Base-by-base conservation (phyloP, 345 rosid species). In the Durio zibethinus region DNA sequence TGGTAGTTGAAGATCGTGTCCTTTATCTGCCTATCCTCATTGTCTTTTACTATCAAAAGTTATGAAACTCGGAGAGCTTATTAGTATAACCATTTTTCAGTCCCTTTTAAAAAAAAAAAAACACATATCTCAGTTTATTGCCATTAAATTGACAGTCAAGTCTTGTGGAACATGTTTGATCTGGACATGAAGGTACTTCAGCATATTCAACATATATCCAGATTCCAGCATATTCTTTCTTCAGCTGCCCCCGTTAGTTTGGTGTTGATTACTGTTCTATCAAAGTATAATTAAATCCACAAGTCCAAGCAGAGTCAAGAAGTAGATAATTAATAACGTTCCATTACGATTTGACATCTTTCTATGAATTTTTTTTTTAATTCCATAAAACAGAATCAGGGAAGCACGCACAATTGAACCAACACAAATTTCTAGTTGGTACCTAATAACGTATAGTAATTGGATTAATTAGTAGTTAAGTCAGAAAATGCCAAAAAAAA, bases 151-250 rank as follows among this genome's bases (percentile, higher is more conserved):
- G 65, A 35, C 23, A 12, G 67, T 54, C 63, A 35, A 31, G 70
- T 57, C 40, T 35, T 4, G 20, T 50, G 31, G 21, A 12, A 25
- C 33, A 23, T 23, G 54, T 45, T 45, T 76, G 15, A 64, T 48
- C 10, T 52, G 21, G 74, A 25, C 76, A 71, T 68, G 10, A 45
- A 25, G 53, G 21, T 33, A 81, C 52, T 76, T 63, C 40, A 29
- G 72, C 75, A 66, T 48, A 63, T 72, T 76, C 54, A 59, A 67
- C 33, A 11, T 16, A 11, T 65, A 38, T 62, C 77, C 52, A 27
- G 16, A 62, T 71, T 62, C 73, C 74, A 61, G 71, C 71, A 27
- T 66, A 47, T 57, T 23, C 75, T 36, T 66, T 67, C 29, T 42
- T 1, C 70, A 59, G 42, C 43, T 40, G 18, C 35, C 50, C 33